phyloP scores from a whole-genome alignment of 177 flowering plant species.

The Vitis hybrid region DNA sequence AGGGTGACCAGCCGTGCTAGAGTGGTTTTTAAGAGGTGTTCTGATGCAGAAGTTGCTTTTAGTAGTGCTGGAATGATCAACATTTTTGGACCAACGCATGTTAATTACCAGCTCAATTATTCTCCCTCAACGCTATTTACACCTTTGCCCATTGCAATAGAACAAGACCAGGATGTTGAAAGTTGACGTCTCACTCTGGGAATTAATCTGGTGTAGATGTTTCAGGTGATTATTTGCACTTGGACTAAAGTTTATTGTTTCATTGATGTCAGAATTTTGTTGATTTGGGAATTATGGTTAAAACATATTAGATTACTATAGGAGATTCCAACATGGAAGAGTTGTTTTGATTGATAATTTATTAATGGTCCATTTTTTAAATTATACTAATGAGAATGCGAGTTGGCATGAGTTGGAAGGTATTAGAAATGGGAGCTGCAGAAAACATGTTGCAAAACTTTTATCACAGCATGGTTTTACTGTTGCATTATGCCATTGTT shows the following conservation, averaged over 20 bases:
- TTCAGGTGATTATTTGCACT: background rate
- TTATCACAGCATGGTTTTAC: too few species aligned
- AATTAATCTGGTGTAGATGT: background rate
- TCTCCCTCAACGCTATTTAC: conserved; percentile 27
- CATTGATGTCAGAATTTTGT: too few species aligned
- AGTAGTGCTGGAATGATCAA: conserved; percentile 40
- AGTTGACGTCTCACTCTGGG: conserved; percentile 12
- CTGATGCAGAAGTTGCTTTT: conserved; percentile 50
- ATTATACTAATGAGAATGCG: too few species aligned
- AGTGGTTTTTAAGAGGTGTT: conserved; percentile 40
- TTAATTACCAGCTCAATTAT: conserved; percentile 40
- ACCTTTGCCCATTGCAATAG: conserved; percentile 19
- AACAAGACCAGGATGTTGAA: conserved; percentile 33
- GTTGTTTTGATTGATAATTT: too few species aligned
- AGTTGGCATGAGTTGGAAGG: too few species aligned
- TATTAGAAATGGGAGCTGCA: too few species aligned
- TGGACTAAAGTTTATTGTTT: too few species aligned
- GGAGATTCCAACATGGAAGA: too few species aligned
- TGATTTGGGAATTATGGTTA: background rate
- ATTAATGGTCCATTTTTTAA: too few species aligned
- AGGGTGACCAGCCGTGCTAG: conserved; percentile 38
- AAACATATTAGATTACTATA: background rate
- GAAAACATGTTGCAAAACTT: too few species aligned
- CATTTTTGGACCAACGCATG: conserved; percentile 37
- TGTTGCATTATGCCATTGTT: too few species aligned